Base-by-base conservation (phyloP, 805 yeast species). In the Kluyveromyces wickerhamii region DNA sequence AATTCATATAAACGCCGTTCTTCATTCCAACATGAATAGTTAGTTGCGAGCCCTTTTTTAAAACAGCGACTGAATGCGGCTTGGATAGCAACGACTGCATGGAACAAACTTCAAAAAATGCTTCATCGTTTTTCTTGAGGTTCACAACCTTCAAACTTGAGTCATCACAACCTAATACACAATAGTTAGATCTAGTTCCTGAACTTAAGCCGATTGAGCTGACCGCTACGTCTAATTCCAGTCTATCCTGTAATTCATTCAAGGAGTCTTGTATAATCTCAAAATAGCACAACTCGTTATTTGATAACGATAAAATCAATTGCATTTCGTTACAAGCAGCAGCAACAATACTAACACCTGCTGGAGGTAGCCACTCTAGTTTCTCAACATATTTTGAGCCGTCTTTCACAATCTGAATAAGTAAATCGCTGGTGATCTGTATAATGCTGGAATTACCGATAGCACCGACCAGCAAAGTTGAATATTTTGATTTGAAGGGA, bases 281-380 rank as follows among this genome's bases (percentile, higher is more conserved):
- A 55, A 92, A 89, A 57, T 89, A 89, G 3, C 80, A 78, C 3
- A 89, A 46, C 37, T 82, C 88, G 36, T 76, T 66, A 48, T 79
- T 83, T 2, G 92, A 77, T 4, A 92, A 57, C 0, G 78, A 86
- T 4, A 89, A 46, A 0, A 72, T 74, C 1, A 88, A 62, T 55
- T 92, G 97, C 2, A 71, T 66, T 16, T 67, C 62, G 12, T 86
- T 84, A 3, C 79, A 58, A 1, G 83, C 52, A 1, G 85, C 79
- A n/a, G 64, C 59, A 0, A 71, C 48, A 25, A 92, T 67, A 16
- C 69, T 63, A 14, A 77, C 72, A 2, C 92, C 94, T 0, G 79
- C 76, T 0, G 96, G 94, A 1, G 95, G 85, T 19, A 57, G 63
- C 97, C 97, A 92, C 41, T 80, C 80, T 10, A 67, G 58, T n/a